Base-by-base conservation (phyloP, 345 rosid genomes). In the Boechera stricta region DNA sequence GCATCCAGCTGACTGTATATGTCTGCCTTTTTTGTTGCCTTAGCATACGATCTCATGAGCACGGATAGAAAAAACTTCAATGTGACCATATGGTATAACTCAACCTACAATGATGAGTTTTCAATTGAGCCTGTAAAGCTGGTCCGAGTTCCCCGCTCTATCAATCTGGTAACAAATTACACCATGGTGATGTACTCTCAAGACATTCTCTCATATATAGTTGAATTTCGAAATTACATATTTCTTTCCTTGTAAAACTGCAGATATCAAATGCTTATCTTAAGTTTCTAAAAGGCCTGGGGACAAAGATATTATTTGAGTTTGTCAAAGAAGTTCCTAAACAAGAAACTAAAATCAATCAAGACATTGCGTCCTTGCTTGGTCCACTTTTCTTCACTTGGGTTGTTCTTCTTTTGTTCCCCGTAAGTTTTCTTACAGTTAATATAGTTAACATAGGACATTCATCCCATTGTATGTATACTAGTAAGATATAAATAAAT, bases 371-470 rank as follows among this genome's bases (percentile, higher is more conserved):
- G 5, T 79, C 76, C 83, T 59, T 38, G 79, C 80, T 94, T 62
- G 97, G 98, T 32, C 79, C 96, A 10, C 88, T 92, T 67, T 91
- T 94, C 86, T 94, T 94, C 55, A 64, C 76, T 52, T 77, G 77
- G 81, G 35, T 87, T 90, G 66, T 91, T 91, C 89, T 94, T 90
- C 96, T 86, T 72, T 87, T 91, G 32, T 91, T 94, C 79, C 94
- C 97, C 15, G 98, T 94, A 85, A 91, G 98, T 79, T 58, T 11
- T 45, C 45, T 52, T 15, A 59, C 24, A 38, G 28, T 18, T 51
- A 1, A 9, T 64, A 11, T 42, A 38, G 28, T 18, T 51, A 1
- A 9, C 55, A 11, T 42, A 38, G 38, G 13, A 15, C 10, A 21
- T 42, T 28, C 71, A 64, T 48, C 13, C n/a, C 62, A 35, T 63